phyloP scores from a whole-genome alignment of 2,329 filamentous ascomycete species.

The Pseudodiploospora longispora region DNA sequence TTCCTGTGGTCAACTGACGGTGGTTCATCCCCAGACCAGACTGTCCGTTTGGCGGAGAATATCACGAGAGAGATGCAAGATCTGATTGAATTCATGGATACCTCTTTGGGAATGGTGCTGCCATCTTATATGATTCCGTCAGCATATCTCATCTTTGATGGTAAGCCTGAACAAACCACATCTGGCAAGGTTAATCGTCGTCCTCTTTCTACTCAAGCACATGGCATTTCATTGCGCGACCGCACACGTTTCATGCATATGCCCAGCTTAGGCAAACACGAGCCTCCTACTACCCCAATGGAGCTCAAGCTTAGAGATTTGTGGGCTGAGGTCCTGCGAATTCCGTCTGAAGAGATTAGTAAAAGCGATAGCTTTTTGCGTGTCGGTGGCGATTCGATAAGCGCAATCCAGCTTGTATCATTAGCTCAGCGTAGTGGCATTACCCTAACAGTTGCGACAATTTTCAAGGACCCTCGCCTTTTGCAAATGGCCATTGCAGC shows the following conservation, averaged over 20 bases:
- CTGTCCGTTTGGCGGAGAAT: background rate
- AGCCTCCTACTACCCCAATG: slow-evolving; percentile 2
- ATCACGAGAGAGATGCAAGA: slow-evolving; percentile 3
- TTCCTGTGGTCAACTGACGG: slow-evolving; percentile 10
- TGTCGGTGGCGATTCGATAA: slow-evolving; percentile 10
- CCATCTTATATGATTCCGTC: slow-evolving; percentile 11
- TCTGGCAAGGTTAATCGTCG: slow-evolving; percentile 9
- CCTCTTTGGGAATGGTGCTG: slow-evolving; percentile 4
- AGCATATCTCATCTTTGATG: slow-evolving; percentile 8
- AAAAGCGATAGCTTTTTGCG: slow-evolving; percentile 10
- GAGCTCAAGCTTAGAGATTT: slow-evolving; percentile 2
- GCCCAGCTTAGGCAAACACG: slow-evolving; percentile 1
- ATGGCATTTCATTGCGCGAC: no score
- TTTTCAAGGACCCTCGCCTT: slow-evolving; percentile 5
- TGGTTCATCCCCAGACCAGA: background rate
- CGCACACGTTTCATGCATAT: no score
- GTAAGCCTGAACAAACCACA: slow-evolving; percentile 7
- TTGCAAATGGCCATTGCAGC: background rate
- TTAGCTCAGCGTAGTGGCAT: slow-evolving; percentile 1
- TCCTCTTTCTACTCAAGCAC: slow-evolving; percentile 1
- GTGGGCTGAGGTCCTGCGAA: slow-evolving; percentile 4
- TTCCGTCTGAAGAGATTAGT: slow-evolving; percentile 18
- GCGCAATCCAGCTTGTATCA: slow-evolving; percentile 6
- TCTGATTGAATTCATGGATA: slow-evolving; percentile 5
- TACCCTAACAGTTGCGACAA: slow-evolving; percentile 1